Conservation (phyloP, 2,329 filamentous ascomycete genomes). For the Alternaria ethzedia region DNA sequence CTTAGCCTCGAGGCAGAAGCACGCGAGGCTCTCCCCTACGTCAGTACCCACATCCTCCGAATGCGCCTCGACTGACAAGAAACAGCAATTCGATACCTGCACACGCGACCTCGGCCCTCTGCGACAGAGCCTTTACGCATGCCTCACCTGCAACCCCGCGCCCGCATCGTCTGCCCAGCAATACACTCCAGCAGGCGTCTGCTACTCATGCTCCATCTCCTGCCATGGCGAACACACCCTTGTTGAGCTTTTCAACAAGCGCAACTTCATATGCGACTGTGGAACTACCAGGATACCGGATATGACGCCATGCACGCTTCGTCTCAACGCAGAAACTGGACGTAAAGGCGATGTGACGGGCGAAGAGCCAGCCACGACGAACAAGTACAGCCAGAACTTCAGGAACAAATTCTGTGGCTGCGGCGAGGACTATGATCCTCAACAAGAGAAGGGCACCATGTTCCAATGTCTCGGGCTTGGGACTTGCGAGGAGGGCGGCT, state of each 20-base stretch:
- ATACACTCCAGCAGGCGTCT: constrained; percentile 80
- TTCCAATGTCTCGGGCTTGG: constrained; percentile 93
- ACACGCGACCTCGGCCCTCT: constrained; percentile 88
- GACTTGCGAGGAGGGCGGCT: constrained; percentile 79
- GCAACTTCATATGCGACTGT: constrained; percentile 96
- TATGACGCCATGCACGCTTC: constrained; percentile 76
- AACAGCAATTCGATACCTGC: constrained; percentile 88
- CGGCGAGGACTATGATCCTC: constrained; percentile 82
- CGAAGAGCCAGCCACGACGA: constrained; percentile 73
- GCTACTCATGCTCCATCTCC: constrained; percentile 95
- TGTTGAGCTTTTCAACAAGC: constrained; percentile 94
- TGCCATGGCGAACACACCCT: constrained; percentile 95
- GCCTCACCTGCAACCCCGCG: constrained; percentile 88
- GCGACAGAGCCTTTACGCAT: constrained; percentile 89
- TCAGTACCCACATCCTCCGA: constrained; percentile 54
- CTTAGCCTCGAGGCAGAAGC: constrained; percentile 93
- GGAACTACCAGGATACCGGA: constrained; percentile 80
- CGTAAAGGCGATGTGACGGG: constrained; percentile 78
- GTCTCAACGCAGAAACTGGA: constrained; percentile 74
- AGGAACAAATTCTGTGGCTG: constrained; percentile 92
- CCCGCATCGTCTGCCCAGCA: constrained; percentile 67
- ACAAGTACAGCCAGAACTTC: constrained; percentile 97
- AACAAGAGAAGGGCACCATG: constrained; percentile 95
- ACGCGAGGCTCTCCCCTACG: constrained; percentile 91
- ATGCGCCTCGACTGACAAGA: constrained; percentile 16